phyloP scores from a whole-genome alignment of 1,139 yeast genomes.

The Suhomyces bribrorum region DNA sequence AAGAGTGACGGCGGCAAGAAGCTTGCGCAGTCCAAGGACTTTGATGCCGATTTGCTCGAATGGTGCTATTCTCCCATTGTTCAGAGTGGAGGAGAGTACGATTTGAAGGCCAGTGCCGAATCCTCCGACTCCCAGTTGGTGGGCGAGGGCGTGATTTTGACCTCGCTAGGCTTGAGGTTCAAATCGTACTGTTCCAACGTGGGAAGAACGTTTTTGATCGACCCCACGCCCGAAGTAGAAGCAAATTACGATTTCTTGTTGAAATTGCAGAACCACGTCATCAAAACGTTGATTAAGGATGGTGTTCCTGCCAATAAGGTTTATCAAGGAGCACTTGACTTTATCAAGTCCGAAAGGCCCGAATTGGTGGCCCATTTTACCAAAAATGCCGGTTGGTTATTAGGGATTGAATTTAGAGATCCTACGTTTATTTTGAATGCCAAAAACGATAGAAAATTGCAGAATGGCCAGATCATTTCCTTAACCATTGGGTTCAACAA shows the following conservation, averaged over 20 bases:
- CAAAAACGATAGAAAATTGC: slow-evolving; percentile 68
- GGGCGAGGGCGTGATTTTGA: slow-evolving; percentile 79
- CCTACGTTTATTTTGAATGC: slow-evolving; percentile 69
- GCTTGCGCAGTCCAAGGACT: slow-evolving; percentile 47
- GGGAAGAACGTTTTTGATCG: slow-evolving; percentile 86
- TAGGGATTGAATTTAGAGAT: slow-evolving; percentile 91
- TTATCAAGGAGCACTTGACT: slow-evolving; percentile 63
- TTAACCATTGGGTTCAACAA: slow-evolving; percentile 77
- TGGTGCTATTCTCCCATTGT: slow-evolving; percentile 95
- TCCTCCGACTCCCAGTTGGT: slow-evolving; percentile 65
- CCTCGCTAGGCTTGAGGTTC: slow-evolving; percentile 85
- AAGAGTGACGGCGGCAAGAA: slow-evolving; percentile 63
- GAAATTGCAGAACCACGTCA: slow-evolving; percentile 64
- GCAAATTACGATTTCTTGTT: slow-evolving; percentile 75
- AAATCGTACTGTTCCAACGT: slow-evolving; percentile 87
- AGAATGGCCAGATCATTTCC: slow-evolving; percentile 74
- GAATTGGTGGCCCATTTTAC: slow-evolving; percentile 66
- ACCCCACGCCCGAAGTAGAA: slow-evolving; percentile 81
- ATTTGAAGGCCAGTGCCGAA: slow-evolving; percentile 81
- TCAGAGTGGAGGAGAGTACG: slow-evolving; percentile 86
- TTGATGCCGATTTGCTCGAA: slow-evolving; percentile 77
- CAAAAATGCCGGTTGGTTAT: slow-evolving; percentile 85
- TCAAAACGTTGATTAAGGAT: slow-evolving; percentile 55
- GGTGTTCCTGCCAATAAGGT: slow-evolving; percentile 69
- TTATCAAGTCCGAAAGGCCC: slow-evolving; percentile 58